These are phyloP conservation scores for Crithidia bombi DNA, from an alignment of 208 protist species.

Conservation along the genomic window DNA sequence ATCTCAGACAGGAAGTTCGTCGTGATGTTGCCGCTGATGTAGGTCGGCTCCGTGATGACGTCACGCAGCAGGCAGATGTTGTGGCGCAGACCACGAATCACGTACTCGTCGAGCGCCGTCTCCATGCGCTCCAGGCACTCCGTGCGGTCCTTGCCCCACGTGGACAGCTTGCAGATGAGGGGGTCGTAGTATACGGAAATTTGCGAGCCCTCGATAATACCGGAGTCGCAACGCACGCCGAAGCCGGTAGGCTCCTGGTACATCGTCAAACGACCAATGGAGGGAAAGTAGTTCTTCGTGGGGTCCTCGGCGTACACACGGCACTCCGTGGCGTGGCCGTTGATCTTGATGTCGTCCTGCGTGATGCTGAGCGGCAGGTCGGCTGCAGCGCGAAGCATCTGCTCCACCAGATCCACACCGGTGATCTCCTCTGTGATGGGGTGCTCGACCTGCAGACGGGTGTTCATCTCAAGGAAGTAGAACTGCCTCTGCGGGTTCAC, in stretches of 20 bases:
- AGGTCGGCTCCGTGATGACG: conserved; percentile 62
- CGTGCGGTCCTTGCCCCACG: conserved; percentile 83
- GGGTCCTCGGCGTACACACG: conserved; percentile 97
- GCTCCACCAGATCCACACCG: conserved; percentile 95
- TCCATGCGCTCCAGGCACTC: conserved; percentile 72
- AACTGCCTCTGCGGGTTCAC: conserved; percentile 93
- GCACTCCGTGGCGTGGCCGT: conserved; percentile 92
- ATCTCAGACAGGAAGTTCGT: conserved; percentile 85
- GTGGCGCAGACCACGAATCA: conserved; percentile 90
- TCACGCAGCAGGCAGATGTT: conserved; percentile 88
- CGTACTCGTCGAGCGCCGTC: conserved; percentile 80
- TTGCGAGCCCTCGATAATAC: conserved; percentile 78
- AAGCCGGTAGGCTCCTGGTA: conserved; percentile 37
- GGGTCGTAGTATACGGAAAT: conserved; percentile 97
- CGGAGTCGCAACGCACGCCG: conserved; percentile 83
- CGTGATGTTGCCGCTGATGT: conserved; percentile 65
- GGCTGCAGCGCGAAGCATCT: conserved; percentile 89
- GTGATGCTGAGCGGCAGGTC: conserved; percentile 74
- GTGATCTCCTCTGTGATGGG: conserved; percentile 96
- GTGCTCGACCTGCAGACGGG: conserved; percentile 96
- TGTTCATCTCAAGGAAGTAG: conserved; percentile 99
- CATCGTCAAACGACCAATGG: conserved; percentile 34
- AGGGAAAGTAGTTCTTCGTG: conserved; percentile 90
- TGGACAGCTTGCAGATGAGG: conserved; percentile 98
- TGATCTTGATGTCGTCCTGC: conserved; percentile 82